Evolutionary conservation across 805 yeast species (phyloP), one percentile per base, ranked within the genome.

Genomic region (Peterozyma toletana): DNA sequence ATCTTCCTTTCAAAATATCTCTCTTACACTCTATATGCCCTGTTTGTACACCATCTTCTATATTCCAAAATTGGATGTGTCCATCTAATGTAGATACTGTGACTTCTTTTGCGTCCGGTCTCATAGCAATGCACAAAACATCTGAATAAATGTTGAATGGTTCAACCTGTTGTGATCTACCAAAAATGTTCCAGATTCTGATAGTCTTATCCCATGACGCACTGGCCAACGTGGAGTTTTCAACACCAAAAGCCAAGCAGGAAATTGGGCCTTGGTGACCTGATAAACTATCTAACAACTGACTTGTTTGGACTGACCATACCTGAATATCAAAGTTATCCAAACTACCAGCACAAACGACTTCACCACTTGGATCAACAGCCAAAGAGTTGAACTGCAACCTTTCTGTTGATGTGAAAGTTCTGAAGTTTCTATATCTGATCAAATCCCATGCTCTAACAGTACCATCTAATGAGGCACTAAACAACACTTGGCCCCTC

Each of bases 211-310:
- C 99, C 99, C 99, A 93, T 17, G 95, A 84, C 1, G 96, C 95
- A 46, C 93, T 81, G 3, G 96, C 97, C 45, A 93, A 71, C 3
- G 80, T 69, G 40, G 79, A 72, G 48, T 79, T 85, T 55, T 89
- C 95, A 11, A 66, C 67, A 39, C 96, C 96, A 60, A 93, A 91
- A 10, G 91, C 78, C 35, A 93, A 68, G 50, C 88, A 80, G 1
- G 96, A 86, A 3, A 93, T 82, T 1, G 99, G 99, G 2, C 96
- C 99, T 53, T 86, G 95, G 63, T 93, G 99, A 10, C 99, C 99
- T 5, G 90, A 69, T 40, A 93, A 69, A 13, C 86, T 75, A 57
- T 93, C 99, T 43, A 93, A 73, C 39, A 93, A 67, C 59, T 90
- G 96, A 1, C 95, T 83, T 0, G 97, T 90, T 67, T 93, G 98